Conservation (phyloP, 164 flowering plant genomes). For the Annona squamosa region DNA sequence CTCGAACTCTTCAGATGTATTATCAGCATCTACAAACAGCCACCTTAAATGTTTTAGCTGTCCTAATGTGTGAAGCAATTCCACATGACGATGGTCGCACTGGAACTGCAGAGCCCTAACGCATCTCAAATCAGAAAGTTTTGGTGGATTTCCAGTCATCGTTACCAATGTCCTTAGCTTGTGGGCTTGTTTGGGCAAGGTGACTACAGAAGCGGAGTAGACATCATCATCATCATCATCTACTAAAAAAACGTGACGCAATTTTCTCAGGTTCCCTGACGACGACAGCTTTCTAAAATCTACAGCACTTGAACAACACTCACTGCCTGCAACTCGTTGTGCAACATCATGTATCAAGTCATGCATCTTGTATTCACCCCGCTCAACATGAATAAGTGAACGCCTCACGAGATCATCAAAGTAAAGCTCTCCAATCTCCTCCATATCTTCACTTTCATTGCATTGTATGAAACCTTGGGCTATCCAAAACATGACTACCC, state of each 20-base stretch:
- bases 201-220: background rate
- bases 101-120: background rate
- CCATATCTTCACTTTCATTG: background rate
- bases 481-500: conserved; percentile 12
- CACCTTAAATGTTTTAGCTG: background rate
- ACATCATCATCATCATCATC: background rate
- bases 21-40: background rate
- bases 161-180: background rate
- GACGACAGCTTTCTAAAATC: background rate
- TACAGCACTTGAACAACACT: conserved; percentile 2
- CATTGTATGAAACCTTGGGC: conserved; percentile 8
- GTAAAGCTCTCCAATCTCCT: conserved; percentile 1
- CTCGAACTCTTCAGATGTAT: background rate
- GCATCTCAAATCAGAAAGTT: background rate
- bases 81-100: background rate
- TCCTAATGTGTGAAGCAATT: background rate
- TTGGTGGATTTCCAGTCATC: background rate
- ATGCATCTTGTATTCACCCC: conserved; percentile 5
- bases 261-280: background rate
- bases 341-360: conserved; percentile 7
- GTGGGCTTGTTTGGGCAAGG: background rate
- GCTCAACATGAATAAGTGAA: conserved; percentile 11
- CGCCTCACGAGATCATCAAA: conserved; percentile 7
- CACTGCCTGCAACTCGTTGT: conserved; percentile 1
- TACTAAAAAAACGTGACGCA: background rate